Conservation (phyloP, 345 rosid species). For the Mangifera indica region DNA sequence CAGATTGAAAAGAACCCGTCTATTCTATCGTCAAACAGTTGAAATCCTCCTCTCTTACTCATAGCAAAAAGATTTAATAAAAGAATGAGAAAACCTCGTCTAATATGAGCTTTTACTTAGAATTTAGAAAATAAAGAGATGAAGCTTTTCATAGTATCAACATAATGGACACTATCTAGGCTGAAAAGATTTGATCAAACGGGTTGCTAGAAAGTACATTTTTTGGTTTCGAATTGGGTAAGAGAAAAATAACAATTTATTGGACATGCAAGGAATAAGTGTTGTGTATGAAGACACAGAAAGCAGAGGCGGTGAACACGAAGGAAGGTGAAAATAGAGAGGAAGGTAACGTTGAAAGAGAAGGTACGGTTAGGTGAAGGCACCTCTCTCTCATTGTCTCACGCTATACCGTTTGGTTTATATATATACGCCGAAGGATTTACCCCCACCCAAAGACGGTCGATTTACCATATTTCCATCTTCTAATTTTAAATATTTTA, state of each 20-base stretch:
- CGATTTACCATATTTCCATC: too few relatives aligned
- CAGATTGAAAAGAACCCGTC: conserved; percentile 37
- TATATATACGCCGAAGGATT: too few relatives aligned
- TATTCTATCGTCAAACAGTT: too few relatives aligned
- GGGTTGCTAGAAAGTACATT: conserved; percentile 23
- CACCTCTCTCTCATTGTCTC: not conserved
- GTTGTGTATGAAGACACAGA: conserved; percentile 12
- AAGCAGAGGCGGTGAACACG: conserved; percentile 20
- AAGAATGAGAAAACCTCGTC: too few relatives aligned
- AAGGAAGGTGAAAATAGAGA: not conserved
- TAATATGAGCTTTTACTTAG: not conserved
- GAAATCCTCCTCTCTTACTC: too few relatives aligned
- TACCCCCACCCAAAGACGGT: too few relatives aligned
- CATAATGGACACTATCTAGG: not conserved
- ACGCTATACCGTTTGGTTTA: not conserved
- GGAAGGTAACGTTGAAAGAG: not conserved
- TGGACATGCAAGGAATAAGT: not conserved
- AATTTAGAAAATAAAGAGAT: conserved; percentile 18
- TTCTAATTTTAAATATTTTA: too few relatives aligned
- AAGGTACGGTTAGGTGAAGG: conserved; percentile 24
- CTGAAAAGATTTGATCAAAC: conserved; percentile 26
- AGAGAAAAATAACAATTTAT: not conserved
- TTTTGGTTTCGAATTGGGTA: not conserved
- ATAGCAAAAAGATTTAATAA: too few relatives aligned
- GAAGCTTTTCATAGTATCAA: conserved; percentile 14